Percentiles rank a stretch among this genome's conserved stretches.
Conservation (phyloP, 2,329 filamentous ascomycete genomes). For the Sclerotinia spermophila region DNA sequence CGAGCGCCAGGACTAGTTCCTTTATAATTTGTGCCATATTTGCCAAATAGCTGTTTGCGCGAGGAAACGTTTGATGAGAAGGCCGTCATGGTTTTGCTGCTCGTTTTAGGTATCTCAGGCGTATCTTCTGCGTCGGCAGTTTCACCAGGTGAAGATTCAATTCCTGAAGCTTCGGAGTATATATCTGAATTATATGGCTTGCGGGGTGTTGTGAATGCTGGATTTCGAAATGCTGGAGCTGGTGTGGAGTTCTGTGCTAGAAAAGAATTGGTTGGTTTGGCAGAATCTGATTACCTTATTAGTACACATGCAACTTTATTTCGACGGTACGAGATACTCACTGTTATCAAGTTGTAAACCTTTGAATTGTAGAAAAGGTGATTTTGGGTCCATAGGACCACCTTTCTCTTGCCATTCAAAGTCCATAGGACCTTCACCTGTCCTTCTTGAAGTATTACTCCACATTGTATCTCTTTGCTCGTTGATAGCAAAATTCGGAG, state of each 20-base stretch:
- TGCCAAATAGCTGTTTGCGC: slow-evolving; percentile 42
- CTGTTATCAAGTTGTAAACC: slow-evolving; percentile 30
- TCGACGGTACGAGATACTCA: slow-evolving; percentile 21
- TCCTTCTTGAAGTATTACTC: slow-evolving; percentile 50
- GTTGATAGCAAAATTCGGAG: not conserved
- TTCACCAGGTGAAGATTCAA: slow-evolving; percentile 57
- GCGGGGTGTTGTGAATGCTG: slow-evolving; percentile 61
- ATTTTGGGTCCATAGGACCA: slow-evolving; percentile 55
- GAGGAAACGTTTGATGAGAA: slow-evolving; percentile 47
- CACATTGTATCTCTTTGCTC: slow-evolving; percentile 26
- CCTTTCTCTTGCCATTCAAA: slow-evolving; percentile 59
- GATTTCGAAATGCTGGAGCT: slow-evolving; percentile 56
- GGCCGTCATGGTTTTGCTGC: slow-evolving; percentile 48
- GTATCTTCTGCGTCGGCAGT: slow-evolving; percentile 48
- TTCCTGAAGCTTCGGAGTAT: slow-evolving; percentile 53
- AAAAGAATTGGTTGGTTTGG: slow-evolving; percentile 41
- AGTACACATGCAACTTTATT: not conserved
- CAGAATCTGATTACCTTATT: slow-evolving; percentile 35
- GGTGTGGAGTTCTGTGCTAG: slow-evolving; percentile 48
- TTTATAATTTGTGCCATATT: slow-evolving; percentile 42
- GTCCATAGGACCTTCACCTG: slow-evolving; percentile 61
- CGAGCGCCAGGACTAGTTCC: slow-evolving; percentile 47
- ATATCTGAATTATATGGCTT: slow-evolving; percentile 52
- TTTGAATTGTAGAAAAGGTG: slow-evolving; percentile 56
- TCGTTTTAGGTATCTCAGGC: slow-evolving; percentile 51